phyloP scores from a whole-genome alignment of 352 stramenopile species.

The Phytophthora tubulina region DNA sequence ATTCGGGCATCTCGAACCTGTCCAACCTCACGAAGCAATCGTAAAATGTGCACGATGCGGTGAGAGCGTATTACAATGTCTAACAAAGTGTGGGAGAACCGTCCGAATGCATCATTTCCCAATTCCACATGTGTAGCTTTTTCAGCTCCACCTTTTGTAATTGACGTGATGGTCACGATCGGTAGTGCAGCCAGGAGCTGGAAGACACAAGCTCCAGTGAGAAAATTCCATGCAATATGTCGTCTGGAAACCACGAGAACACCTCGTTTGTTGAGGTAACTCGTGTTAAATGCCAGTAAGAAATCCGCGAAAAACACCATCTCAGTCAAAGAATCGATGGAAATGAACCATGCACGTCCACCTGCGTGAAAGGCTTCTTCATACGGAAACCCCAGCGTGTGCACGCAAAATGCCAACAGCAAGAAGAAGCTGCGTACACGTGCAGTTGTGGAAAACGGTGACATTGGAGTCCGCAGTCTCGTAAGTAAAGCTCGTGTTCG shows the following conservation, averaged over 20 bases:
- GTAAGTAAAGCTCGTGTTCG: conserved; percentile 8
- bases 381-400: conserved; percentile 49
- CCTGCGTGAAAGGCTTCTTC: conserved; percentile 42
- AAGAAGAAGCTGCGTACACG: conserved; percentile 37
- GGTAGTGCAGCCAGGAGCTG: conserved; percentile 30
- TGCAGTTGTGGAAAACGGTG: conserved; percentile 32
- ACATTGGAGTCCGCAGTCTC: conserved; percentile 18
- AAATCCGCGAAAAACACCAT: conserved; percentile 51
- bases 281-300: conserved; percentile 58
- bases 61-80: conserved; percentile 37
- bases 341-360: conserved; percentile 11
- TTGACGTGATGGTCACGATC: background rate
- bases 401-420: conserved; percentile 28
- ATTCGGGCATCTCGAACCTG: conserved; percentile 34
- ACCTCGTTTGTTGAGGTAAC: conserved; percentile 47
- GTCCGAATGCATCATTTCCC: conserved; percentile 8
- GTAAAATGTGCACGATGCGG: conserved; percentile 44
- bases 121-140: background rate
- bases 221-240: conserved; percentile 51
- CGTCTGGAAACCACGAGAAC: conserved; percentile 43
- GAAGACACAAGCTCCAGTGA: conserved; percentile 31
- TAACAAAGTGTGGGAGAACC: conserved; percentile 24
- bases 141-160: conserved; percentile 4
- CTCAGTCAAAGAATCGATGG: conserved; percentile 28
- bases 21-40: conserved; percentile 35